Evolutionary conservation across 2,329 filamentous ascomycete genomes (phyloP).

Genomic region (Alternaria triticina): DNA sequence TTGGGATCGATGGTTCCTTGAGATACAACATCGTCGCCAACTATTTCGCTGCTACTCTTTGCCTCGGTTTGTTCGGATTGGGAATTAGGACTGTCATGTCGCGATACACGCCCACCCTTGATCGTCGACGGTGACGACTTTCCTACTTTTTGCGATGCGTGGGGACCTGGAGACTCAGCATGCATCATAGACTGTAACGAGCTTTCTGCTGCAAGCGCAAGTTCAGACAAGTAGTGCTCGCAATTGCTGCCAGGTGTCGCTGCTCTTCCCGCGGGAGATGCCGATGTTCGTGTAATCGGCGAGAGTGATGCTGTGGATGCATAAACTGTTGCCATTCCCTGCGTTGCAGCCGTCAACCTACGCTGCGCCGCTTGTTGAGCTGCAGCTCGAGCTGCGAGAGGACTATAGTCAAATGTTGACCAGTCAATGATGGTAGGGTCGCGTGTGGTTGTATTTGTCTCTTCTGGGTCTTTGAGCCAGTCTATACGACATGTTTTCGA

Average conservation of each 20-base stretch:
- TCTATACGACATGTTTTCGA: constrained; percentile 5
- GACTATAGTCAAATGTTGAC: constrained; percentile 6
- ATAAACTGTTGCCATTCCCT: background rate
- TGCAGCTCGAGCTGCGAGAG: background rate
- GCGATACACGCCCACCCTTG: background rate
- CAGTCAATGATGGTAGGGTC: constrained; percentile 2
- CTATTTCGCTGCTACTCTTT: background rate
- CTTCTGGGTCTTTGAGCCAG: constrained; percentile 1
- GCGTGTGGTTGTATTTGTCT: background rate
- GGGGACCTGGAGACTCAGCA: background rate
- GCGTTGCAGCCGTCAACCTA: background rate
- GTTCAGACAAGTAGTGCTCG: background rate
- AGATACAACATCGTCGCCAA: background rate
- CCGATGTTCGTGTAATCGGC: background rate
- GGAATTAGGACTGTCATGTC: background rate
- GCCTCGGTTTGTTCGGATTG: background rate
- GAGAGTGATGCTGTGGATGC: background rate
- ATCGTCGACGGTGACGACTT: background rate
- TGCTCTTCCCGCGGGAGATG: background rate
- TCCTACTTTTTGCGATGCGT: background rate
- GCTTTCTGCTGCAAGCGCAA: background rate
- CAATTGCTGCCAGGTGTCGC: background rate
- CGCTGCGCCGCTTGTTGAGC: background rate
- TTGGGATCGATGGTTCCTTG: background rate
- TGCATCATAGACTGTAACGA: background rate